Base-by-base conservation (phyloP, 176 grass and related monocot species). In the Secale cereale region DNA sequence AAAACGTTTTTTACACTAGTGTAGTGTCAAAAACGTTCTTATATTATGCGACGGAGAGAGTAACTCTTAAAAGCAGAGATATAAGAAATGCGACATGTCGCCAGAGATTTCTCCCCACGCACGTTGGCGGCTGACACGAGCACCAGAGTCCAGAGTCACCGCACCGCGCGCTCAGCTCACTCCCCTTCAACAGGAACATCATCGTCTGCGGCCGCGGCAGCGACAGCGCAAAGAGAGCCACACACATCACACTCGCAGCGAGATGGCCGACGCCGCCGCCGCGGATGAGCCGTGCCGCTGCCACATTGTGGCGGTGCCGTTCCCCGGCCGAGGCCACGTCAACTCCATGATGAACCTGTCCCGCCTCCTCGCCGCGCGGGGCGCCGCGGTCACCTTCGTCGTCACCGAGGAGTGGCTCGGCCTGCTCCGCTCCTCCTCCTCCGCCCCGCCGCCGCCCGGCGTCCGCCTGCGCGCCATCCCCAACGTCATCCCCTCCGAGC, bases 361-460 rank as follows among this genome's bases (percentile, higher is more conserved):
- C 74, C 67, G 85, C 76, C 89, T 87, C 78, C 78, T 96, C 50
- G 85, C 79, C 74, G 66, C 88, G 52, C 66, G 67, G 13, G 91
- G 91, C 60, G 78, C 85, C 74, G 67, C 69, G 60, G 87, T 93
- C 30, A 91, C 87, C 61, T 81, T 86, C 67, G 86, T 94, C 41
- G 82, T 97, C 81, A 93, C 91, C 19, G 87, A 93, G 81, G 91
- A 97, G 70, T 91, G 89, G 94, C 85, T 83, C 67, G 81, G 76
- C 69, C 85, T 97, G 41, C 60, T 87, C 79, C 31, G 17, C 57
- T 30, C 89, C 46, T 39, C 77, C 40, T 25, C 52, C 32, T 2
- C 40, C n/a, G 10, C 43, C 56, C 12, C 83, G 14, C 7, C 12
- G 23, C 70, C 89, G 32, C 37, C 59, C 8, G 88, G 79, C 41